phyloP scores from a whole-genome alignment of 768 basidiomycete species.

The Lanmaoa rubissima region DNA sequence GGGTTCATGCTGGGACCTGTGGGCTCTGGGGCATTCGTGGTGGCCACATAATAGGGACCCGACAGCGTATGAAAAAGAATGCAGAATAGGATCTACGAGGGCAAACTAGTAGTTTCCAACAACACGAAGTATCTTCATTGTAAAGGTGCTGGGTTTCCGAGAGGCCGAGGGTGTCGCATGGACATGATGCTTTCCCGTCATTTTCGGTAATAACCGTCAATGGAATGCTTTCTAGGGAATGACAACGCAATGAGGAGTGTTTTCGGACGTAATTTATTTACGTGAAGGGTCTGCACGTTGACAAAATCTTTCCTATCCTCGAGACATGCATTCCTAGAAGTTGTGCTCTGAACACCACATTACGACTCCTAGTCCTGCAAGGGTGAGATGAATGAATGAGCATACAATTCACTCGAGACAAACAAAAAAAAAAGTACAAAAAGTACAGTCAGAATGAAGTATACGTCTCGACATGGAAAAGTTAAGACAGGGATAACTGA shows the following conservation, averaged over 20 bases:
- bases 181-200: no score
- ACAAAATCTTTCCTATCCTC: background rate
- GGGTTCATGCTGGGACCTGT: constrained; percentile 28
- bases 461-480: constrained; percentile 21
- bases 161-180: background rate
- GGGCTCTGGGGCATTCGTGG: constrained; percentile 22
- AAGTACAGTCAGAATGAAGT: background rate
- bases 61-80: background rate
- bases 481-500: constrained; percentile 36
- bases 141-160: background rate
- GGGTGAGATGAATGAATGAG: background rate
- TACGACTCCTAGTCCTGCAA: background rate
- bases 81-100: background rate
- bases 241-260: background rate
- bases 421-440: background rate
- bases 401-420: no score
- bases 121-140: background rate
- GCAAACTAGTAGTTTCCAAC: no score
- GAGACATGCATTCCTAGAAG: background rate
- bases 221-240: background rate
- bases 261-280: background rate
- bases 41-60: background rate
- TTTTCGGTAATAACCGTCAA: background rate
- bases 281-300: background rate
- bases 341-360: background rate